These are phyloP conservation scores for Amanita pseudoporphyria DNA, from an alignment of 768 basidiomycete species.

Conservation along the genomic window DNA sequence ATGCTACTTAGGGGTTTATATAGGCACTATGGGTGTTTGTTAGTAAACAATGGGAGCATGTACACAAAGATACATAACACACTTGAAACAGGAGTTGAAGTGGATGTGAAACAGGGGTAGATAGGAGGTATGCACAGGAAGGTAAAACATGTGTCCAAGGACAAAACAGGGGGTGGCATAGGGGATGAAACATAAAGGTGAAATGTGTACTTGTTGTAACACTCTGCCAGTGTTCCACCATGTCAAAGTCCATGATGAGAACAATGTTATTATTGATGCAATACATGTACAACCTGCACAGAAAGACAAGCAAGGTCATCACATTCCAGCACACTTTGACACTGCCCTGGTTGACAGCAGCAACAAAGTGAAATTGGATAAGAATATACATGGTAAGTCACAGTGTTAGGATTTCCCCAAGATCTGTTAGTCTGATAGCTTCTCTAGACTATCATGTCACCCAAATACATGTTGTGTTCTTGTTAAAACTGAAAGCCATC, in stretches of 20 bases:
- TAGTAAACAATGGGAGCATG: too few relatives aligned
- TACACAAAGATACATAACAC: too few relatives aligned
- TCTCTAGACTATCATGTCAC: conserved; percentile 17
- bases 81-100: too few relatives aligned
- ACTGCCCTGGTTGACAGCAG: conserved; percentile 10
- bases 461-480: conserved; percentile 18
- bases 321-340: conserved; percentile 21
- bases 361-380: conserved; percentile 4
- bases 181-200: too few relatives aligned
- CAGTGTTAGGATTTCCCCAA: too few relatives aligned
- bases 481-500: conserved; percentile 9
- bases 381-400: background rate
- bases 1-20: too few relatives aligned
- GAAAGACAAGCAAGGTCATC: conserved; percentile 4
- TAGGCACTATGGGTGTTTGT: too few relatives aligned
- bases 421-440: background rate
- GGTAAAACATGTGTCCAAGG: too few relatives aligned
- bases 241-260: conserved; percentile 18
- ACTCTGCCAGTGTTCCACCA: conserved; percentile 24
- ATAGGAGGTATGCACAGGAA: too few relatives aligned
- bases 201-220: too few relatives aligned
- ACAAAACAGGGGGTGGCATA: too few relatives aligned
- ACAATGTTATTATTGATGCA: conserved; percentile 16
- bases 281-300: conserved; percentile 16
- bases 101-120: too few relatives aligned